Evolutionary conservation across 192 early-diverging fungal genomes (phyloP).

Genomic region (Coemansia sp.): DNA sequence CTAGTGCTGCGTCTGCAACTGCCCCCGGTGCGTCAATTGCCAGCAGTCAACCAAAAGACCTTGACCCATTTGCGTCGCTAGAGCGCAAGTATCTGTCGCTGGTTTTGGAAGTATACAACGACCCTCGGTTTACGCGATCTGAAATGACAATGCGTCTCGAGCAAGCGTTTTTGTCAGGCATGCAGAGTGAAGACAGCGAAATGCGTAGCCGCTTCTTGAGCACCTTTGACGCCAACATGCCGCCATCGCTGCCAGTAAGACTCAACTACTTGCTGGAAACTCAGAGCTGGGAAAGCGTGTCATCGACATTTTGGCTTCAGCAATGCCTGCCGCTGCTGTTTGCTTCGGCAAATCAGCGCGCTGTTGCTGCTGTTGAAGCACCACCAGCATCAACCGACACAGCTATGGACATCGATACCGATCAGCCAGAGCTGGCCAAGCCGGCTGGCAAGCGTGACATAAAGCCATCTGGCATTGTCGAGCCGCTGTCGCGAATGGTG

Average conservation of each 20-base stretch:
- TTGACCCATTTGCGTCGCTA: conserved; percentile 52
- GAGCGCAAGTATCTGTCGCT: conserved; percentile 83
- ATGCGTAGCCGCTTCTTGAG: conserved; percentile 77
- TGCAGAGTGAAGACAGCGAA: conserved; percentile 72
- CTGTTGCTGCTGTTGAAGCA: not conserved
- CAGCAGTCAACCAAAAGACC: conserved; percentile 1
- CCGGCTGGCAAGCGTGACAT: too few relatives aligned
- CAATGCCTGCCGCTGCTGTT: conserved; percentile 88
- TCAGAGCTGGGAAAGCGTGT: conserved; percentile 94
- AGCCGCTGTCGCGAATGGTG: conserved; percentile 63
- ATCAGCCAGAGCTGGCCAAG: not conserved
- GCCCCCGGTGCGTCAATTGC: not conserved
- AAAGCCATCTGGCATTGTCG: conserved; percentile 28
- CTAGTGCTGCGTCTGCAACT: conserved; percentile 5
- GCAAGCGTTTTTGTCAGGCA: conserved; percentile 91
- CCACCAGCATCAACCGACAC: too few relatives aligned
- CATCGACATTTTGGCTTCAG: conserved; percentile 84
- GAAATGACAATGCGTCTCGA: conserved; percentile 93
- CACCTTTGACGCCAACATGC: conserved; percentile 79
- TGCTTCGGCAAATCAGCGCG: conserved; percentile 57
- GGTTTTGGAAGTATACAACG: conserved; percentile 88
- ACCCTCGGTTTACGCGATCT: conserved; percentile 75
- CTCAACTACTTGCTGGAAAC: conserved; percentile 86
- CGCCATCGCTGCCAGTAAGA: conserved; percentile 64
- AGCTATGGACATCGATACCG: conserved; percentile 25